Base-by-base conservation (phyloP, 1,284 basidiomycete species). In the Lentinula novae-zelandiae region DNA sequence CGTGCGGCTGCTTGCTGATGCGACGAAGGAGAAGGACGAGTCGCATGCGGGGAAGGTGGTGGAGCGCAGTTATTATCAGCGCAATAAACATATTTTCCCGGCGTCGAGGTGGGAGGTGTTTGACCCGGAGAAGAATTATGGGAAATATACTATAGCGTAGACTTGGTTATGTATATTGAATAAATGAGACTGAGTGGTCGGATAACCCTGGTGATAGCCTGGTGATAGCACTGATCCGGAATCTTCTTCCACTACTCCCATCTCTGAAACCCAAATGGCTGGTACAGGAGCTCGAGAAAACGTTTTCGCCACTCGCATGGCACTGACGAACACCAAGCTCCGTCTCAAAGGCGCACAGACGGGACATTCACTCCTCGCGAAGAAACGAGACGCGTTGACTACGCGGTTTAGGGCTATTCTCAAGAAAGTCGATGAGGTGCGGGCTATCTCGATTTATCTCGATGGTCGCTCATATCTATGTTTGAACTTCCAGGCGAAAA, bases 1-100 rank as follows among this genome's bases (percentile, higher is more conserved):
- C 71, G 92, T 99, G 9, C 92, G 97, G 4, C 74, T 99, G 64
- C 80, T 98, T n/a, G 88, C 93, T 15, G 97, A 99, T 71, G 96
- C 96, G 0, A 93, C 94, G 0, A 86, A 91, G 7, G 96, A 99
- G 75, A 99, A 98, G 76, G 95, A 99, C 70, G 97, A 99, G 76
- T 96, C 93, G 7, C 97, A 99, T 70, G 97, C 97, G 0, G 97
- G 97, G 1, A 99, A 99, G 72, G 96, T 99, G 2, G 96, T 99
- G 9, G 95, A 98, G 73, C 78, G 97, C 63, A 92, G 90, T 62
- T 99, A 93, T 84, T 98, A 99, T 72, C 92, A 96, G 69, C 82
- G 95, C 52, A 96, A 95, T 72, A 98, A 98, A 68, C 96, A 98
- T 71, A 98, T 99, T 48, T 99, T 98, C 75, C 96, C 96, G 4